Conservation (phyloP, 2,329 filamentous ascomycete species). For the Phialophora tarda region DNA sequence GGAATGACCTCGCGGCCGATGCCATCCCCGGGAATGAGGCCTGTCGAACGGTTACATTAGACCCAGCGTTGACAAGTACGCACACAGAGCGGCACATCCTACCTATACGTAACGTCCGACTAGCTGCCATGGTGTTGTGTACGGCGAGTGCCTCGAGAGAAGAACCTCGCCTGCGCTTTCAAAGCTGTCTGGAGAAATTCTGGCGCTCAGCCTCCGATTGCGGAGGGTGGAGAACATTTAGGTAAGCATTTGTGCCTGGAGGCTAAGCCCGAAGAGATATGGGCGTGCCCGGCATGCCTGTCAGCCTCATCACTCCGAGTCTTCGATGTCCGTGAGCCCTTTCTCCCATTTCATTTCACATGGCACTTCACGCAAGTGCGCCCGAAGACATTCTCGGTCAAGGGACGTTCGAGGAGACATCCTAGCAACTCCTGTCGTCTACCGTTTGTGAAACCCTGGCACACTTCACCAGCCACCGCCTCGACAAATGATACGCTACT, state of each 20-base stretch:
- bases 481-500: neutral
- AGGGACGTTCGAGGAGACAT: no score
- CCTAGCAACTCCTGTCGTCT: no score
- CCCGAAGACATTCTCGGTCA: no score
- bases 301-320: no score
- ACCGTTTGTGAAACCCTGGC: neutral
- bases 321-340: no score
- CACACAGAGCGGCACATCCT: neutral
- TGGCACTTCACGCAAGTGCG: no score
- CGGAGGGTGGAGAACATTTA: neutral
- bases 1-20: constrained; percentile 99
- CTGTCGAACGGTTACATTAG: constrained; percentile 43
- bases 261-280: neutral
- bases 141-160: neutral
- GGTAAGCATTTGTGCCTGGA: constrained; percentile 1
- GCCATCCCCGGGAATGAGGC: constrained; percentile 95
- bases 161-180: neutral
- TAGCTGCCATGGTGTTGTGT: constrained; percentile 10
- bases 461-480: neutral
- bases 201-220: neutral
- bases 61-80: neutral
- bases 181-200: constrained; percentile 7
- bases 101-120: constrained; percentile 35
- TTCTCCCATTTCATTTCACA: no score
- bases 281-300: neutral